A percentile compares a stretch with the other conserved stretches of the same genome.
These are phyloP conservation scores for Tolypocladium nubicola DNA, from an alignment of 2,329 filamentous ascomycete genomes.

Conservation along the genomic window DNA sequence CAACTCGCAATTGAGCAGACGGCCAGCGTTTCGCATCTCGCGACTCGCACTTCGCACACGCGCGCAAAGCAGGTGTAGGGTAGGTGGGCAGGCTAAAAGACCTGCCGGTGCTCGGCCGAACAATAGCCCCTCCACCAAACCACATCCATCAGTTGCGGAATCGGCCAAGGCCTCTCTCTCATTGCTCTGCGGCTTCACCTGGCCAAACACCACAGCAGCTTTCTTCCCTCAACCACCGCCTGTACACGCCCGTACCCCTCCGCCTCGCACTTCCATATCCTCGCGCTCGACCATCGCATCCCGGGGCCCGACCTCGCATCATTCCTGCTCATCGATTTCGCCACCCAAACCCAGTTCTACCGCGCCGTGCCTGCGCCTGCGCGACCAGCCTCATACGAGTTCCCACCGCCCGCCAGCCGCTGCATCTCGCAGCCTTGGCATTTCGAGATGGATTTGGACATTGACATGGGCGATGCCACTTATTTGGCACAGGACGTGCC, in stretches of 20 bases:
- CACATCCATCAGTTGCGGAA: too few species aligned
- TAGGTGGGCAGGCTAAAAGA: too few species aligned
- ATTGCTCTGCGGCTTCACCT: neutral
- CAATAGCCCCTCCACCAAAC: neutral
- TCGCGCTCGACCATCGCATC: neutral
- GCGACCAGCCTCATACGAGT: neutral
- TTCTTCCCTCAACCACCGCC: neutral
- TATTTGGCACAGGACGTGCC: constrained; percentile 20
- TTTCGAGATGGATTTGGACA: constrained; percentile 52
- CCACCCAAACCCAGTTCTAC: neutral
- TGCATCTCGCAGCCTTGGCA: neutral
- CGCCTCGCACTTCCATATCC: neutral
- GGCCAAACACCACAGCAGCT: neutral
- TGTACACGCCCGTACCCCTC: neutral
- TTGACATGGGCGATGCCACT: constrained; percentile 59
- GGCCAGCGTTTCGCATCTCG: too few species aligned
- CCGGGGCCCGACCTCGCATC: neutral
- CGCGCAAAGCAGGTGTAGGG: too few species aligned
- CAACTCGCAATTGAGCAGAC: too few species aligned
- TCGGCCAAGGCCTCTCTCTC: neutral
- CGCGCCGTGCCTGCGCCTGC: neutral
- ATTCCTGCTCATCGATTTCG: neutral
- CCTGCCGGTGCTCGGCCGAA: neutral
- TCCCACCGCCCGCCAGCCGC: neutral
- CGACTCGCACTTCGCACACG: too few species aligned